Percentiles rank a stretch among this genome's conserved stretches.
These are phyloP conservation scores for Haematococcus lacustris DNA, from an alignment of 139 green algal genomes.

Conservation along the genomic window DNA sequence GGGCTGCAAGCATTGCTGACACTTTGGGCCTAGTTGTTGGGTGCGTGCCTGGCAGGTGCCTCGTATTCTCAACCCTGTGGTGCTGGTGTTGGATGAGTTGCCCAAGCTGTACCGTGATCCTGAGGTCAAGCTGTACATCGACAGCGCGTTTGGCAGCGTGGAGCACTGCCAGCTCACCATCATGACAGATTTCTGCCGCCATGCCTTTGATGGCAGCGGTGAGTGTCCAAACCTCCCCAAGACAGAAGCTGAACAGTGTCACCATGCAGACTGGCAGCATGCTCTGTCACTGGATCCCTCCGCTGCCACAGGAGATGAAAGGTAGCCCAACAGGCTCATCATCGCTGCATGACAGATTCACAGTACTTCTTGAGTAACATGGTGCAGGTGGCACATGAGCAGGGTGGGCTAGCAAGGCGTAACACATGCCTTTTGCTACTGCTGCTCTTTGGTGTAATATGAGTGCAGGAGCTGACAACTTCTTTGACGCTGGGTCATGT, in stretches of 20 bases:
- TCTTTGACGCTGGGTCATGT: constrained; percentile 86
- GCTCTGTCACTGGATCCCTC: no score
- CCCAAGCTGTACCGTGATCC: constrained; percentile 49
- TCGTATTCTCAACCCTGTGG: constrained; percentile 85
- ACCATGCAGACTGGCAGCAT: no score
- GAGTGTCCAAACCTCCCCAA: background rate
- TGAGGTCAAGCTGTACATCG: constrained; percentile 34
- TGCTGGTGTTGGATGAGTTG: constrained; percentile 77
- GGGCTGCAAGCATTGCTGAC: no score
- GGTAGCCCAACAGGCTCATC: no score
- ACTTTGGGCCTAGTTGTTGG: no score
- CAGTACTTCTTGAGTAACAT: no score
- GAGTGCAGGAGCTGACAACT: constrained; percentile 49
- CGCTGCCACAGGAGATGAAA: no score
- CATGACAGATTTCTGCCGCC: constrained; percentile 86
- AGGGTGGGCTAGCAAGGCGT: no score
- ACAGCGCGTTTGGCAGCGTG: constrained; percentile 48
- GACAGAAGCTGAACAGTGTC: no score
- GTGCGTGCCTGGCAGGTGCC: constrained; percentile 58
- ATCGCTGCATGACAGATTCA: no score
- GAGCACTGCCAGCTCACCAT: constrained; percentile 67
- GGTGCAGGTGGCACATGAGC: no score
- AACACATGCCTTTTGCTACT: background rate
- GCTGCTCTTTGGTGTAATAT: background rate
- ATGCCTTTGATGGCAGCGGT: constrained; percentile 86